A percentile compares a stretch with the other conserved stretches of the same genome.
phyloP scores from a whole-genome alignment of 192 early-diverging fungal genomes.

The Jimgerdemannia flammicorona region DNA sequence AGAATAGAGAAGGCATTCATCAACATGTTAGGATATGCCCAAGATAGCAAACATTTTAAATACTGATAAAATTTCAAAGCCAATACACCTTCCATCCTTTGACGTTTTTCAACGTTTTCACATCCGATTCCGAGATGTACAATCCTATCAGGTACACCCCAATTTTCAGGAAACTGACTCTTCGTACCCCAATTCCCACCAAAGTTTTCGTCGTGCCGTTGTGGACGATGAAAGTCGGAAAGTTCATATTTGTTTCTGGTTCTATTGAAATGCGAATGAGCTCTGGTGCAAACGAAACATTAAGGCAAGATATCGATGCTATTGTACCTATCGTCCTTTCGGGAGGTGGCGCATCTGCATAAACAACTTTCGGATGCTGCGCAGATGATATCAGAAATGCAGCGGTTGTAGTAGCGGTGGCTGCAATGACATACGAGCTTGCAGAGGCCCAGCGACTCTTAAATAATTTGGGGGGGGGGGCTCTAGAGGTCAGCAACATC shows the following conservation, averaged over 20 bases:
- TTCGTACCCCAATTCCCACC: slow-evolving; percentile 48
- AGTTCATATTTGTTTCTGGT: slow-evolving; percentile 18
- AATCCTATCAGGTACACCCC: slow-evolving; percentile 52
- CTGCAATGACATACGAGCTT: no score
- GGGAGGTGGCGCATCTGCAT: not conserved
- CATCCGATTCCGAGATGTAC: slow-evolving; percentile 45
- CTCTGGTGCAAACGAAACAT: not conserved
- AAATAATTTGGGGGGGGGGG: no score
- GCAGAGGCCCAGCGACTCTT: no score
- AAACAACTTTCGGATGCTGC: not conserved
- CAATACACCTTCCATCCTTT: slow-evolving; percentile 26
- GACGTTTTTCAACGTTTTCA: slow-evolving; percentile 27
- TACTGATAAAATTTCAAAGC: not conserved
- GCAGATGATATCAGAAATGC: no score
- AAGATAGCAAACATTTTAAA: not conserved
- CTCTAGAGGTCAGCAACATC: no score
- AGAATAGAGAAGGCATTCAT: slow-evolving; percentile 6
- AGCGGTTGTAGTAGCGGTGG: no score
- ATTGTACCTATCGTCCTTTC: not conserved
- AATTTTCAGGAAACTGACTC: slow-evolving; percentile 49
- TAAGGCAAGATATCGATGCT: not conserved
- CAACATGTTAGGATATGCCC: not conserved
- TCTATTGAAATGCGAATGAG: slow-evolving; percentile 30
- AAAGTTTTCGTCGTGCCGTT: not conserved
- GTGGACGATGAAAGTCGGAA: not conserved